These are phyloP conservation scores for Colletotrichum nymphaeae DNA, from an alignment of 2,329 filamentous ascomycete species.

Conservation along the genomic window DNA sequence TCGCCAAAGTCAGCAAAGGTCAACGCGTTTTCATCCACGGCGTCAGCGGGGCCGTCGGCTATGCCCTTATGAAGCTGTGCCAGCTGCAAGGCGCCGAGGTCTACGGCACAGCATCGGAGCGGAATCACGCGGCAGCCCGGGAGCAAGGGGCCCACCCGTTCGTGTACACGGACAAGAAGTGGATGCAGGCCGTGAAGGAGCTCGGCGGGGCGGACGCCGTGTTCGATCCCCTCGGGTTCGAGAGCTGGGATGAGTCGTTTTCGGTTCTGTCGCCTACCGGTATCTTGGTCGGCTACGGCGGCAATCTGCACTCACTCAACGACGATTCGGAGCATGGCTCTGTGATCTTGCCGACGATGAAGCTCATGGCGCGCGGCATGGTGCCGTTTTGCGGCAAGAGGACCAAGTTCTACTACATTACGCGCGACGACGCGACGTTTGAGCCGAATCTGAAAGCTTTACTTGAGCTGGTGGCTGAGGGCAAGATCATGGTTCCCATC, in stretches of 20 bases:
- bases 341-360: constrained; percentile 45
- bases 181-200: constrained; percentile 57
- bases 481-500: constrained; percentile 48
- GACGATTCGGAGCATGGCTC: constrained; percentile 46
- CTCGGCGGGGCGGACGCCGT: constrained; percentile 59
- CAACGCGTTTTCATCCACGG: constrained; percentile 63
- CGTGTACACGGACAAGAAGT: constrained; percentile 60
- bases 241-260: constrained; percentile 62
- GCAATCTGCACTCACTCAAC: constrained; percentile 47
- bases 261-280: constrained; percentile 53
- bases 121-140: constrained; percentile 55
- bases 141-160: constrained; percentile 55
- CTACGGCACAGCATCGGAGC: constrained; percentile 59
- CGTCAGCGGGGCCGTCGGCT: constrained; percentile 61
- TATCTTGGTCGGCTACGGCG: constrained; percentile 52
- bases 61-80: constrained; percentile 53
- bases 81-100: constrained; percentile 56
- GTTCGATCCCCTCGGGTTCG: constrained; percentile 61
- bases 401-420: constrained; percentile 50
- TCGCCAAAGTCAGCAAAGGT: constrained; percentile 53
- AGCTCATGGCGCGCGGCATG: constrained; percentile 44
- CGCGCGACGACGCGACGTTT: constrained; percentile 47
- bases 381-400: constrained; percentile 38
- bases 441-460: constrained; percentile 44
- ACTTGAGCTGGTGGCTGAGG: constrained; percentile 45